Base-by-base conservation (phyloP, 495 filamentous ascomycete genomes). In the Staphylotrichum tortipilum region DNA sequence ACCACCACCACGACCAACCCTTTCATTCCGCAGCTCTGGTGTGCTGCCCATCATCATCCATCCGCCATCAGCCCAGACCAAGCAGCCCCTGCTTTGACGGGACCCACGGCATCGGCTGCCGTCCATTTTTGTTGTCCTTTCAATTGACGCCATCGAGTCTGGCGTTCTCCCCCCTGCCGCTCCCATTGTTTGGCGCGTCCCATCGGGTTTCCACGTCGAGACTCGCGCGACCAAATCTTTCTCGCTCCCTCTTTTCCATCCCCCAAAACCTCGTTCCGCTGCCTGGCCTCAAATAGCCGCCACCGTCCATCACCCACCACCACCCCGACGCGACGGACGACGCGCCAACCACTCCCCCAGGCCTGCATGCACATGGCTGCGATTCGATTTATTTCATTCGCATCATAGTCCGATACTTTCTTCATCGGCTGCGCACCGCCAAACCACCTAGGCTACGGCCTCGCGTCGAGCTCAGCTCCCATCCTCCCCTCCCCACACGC, bases 101-200 rank as follows among this genome's bases (percentile, higher is more conserved):
- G 46, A 34, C 18, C 23, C 29, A 42, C 53, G 22, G 21, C 36
- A 38, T 50, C 37, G 22, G 7, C 35, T 42, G 21, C n/a, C 31
- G 37, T 17, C n/a, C 34, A 9, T 35, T 30, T 42, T 39, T n/a
- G 26, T 47, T 45, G 34, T 26, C 38, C 12, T 35, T 40, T 31
- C 26, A 23, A 47, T 48, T 47, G 47, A 31, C 37, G 38, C 43
- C 31, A 44, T 38, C 49, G 34, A 45, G 33, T 52, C 22, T 24
- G 30, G n/a, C 47, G 10, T 51, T 44, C 28, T 22, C 43, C 31
- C 24, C 28, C 18, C 22, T 21, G 4, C 17, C 14, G 18, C 37
- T 40, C 28, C 19, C 34, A 50, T 50, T 50, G 45, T 54, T 54
- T n/a, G 28, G 38, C 43, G 53, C 49, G 48, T 43, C 14, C 28